These are phyloP conservation scores for Collybia mongolica DNA, from an alignment of 768 basidiomycete genomes.

Conservation along the genomic window DNA sequence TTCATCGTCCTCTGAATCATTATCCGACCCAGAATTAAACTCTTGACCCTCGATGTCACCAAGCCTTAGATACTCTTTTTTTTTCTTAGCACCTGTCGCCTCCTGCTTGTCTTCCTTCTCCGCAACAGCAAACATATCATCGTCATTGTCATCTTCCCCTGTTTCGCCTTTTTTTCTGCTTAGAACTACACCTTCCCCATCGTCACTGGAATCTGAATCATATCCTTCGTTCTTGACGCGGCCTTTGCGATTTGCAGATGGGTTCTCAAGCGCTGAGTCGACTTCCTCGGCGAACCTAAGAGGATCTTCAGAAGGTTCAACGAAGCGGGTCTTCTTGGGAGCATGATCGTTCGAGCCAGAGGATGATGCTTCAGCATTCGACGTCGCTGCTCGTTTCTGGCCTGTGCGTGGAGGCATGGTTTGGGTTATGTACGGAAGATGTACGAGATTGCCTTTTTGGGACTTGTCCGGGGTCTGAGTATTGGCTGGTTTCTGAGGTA, in stretches of 20 bases:
- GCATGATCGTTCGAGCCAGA: conserved; percentile 23
- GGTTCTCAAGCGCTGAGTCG: conserved; percentile 68
- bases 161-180: conserved; percentile 65
- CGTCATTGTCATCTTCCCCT: conserved; percentile 58
- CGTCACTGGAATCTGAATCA: conserved; percentile 92
- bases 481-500: too few relatives aligned
- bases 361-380: conserved; percentile 26
- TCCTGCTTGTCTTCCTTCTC: conserved; percentile 56
- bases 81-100: conserved; percentile 43
- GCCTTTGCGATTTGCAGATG: conserved; percentile 61
- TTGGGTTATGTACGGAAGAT: background rate
- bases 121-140: conserved; percentile 71
- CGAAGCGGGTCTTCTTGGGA: conserved; percentile 75
- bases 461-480: too few relatives aligned
- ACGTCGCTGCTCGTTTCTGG: conserved; percentile 34
- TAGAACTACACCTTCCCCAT: conserved; percentile 91
- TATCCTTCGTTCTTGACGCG: conserved; percentile 85
- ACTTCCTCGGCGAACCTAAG: conserved; percentile 77
- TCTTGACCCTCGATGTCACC: conserved; percentile 98
- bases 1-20: conserved; percentile 43
- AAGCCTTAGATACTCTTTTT: conserved; percentile 75
- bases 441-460: background rate
- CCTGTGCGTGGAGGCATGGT: conserved; percentile 30
- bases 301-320: conserved; percentile 75
- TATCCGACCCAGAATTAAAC: conserved; percentile 57